A percentile compares a stretch with the other conserved stretches of the same genome.
These are phyloP conservation scores for Uronychia setigera DNA, from an alignment of 73 alveolate species.

Conservation along the genomic window DNA sequence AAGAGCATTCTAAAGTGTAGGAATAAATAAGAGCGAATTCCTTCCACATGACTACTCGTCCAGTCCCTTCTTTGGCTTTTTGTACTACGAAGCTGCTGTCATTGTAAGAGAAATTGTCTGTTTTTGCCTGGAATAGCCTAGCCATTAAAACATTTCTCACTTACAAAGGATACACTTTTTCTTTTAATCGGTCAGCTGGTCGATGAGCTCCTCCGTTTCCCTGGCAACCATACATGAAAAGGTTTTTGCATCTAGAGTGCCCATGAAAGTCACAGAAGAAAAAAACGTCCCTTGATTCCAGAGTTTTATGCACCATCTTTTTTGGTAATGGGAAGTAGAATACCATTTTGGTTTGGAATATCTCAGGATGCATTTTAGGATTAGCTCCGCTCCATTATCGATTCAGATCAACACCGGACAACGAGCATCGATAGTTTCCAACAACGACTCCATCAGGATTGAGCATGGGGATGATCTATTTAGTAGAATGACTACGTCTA, in stretches of 20 bases:
- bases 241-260: slow-evolving; percentile 81
- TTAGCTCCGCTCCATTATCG: slow-evolving; percentile 93
- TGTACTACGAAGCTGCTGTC: slow-evolving; percentile 53
- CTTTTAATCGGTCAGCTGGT: slow-evolving; percentile 49
- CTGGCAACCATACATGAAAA: slow-evolving; percentile 77
- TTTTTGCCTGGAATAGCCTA: slow-evolving; percentile 23
- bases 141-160: background rate
- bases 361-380: slow-evolving; percentile 88
- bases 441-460: slow-evolving; percentile 98
- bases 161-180: slow-evolving; percentile 52
- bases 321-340: too few relatives aligned
- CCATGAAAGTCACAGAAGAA: slow-evolving; percentile 83
- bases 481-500: background rate
- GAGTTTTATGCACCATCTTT: slow-evolving; percentile 58
- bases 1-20: slow-evolving; percentile 62
- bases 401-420: slow-evolving; percentile 93
- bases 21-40: slow-evolving; percentile 50
- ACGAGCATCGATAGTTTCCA: slow-evolving; percentile 95
- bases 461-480: slow-evolving; percentile 88
- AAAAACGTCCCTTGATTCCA: slow-evolving; percentile 71
- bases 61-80: slow-evolving; percentile 67
- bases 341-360: slow-evolving; percentile 61
- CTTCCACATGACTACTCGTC: slow-evolving; percentile 61
- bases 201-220: slow-evolving; percentile 4
- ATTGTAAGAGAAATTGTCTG: slow-evolving; percentile 43